Evolutionary conservation across 129 eudicot species (phyloP), one percentile per base, ranked within the genome.

Genomic region (Calendula officinalis): DNA sequence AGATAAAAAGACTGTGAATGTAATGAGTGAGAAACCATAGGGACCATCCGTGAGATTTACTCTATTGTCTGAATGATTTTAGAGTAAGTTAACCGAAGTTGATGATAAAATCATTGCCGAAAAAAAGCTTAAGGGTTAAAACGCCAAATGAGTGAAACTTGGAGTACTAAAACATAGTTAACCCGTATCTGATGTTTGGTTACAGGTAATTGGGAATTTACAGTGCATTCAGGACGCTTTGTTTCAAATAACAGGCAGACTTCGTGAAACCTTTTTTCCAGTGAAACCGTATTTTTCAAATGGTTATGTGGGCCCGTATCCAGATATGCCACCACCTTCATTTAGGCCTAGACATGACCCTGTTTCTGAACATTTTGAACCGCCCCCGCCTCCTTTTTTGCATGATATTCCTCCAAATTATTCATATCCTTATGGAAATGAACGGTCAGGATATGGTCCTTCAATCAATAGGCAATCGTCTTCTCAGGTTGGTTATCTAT

Each of bases 221-320:
- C 80, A 69, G 44, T 68, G 80, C 13, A 85, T 83, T 37, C 89
- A 79, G 72, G 89, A 83, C 55, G 82, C 82, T 64, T 71, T 83
- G 61, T 83, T 75, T 66, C 82, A 76, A 68, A 83, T 83, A 59
- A 83, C 89, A 8, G 77, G 82, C 60, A 76, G 89, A 77, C 80
- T 83, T 59, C 77, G 82, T 22, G 85, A 83, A 59, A 69, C 71
- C 34, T n/a, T 72, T 2, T 83, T 83, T 61, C 85, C 85, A 7
- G 15, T 73, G 49, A 76, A 67, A 61, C 62, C 80, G 5, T 77
- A 79, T 43, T 48, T 6, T 70, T 8, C 81, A 49, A 70, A 51
- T 70, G 69, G 33, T 45, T 59, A 75, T 44, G 13, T 56, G 70
- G 64, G 69, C 59, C 77, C 75, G 45, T 67, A 66, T 64, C 78